A percentile compares a stretch with the other conserved stretches of the same genome.
Evolutionary conservation across 306 rosid species (phyloP).

Genomic region (Acmispon strigosus): DNA sequence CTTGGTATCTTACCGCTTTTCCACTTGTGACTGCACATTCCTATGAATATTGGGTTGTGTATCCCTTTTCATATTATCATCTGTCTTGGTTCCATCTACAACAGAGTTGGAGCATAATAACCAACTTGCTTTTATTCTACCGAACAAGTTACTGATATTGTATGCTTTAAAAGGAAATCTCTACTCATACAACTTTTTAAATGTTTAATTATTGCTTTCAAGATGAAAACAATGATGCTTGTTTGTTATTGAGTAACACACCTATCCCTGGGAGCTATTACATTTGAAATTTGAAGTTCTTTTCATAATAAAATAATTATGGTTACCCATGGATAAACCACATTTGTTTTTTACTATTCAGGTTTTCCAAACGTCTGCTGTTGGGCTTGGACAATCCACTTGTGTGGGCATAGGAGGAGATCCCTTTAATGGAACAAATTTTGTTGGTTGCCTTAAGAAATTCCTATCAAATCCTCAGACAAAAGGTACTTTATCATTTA

Average conservation of each 20-base stretch:
- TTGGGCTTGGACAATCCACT: constrained; percentile 99
- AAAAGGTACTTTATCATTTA: constrained; percentile 51
- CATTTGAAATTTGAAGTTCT: constrained; percentile 15
- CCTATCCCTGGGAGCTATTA: neutral
- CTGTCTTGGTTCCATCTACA: neutral
- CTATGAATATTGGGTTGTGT: neutral
- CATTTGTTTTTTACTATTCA: constrained; percentile 24
- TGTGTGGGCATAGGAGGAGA: constrained; percentile 99
- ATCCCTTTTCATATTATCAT: neutral
- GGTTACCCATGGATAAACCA: constrained; percentile 17
- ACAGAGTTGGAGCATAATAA: neutral
- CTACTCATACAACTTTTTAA: neutral
- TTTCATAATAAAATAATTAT: constrained; percentile 3
- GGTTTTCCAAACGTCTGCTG: constrained; percentile 98
- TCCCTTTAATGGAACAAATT: constrained; percentile 98
- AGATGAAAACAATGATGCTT: neutral
- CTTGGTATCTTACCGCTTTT: neutral
- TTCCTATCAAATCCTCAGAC: constrained; percentile 90
- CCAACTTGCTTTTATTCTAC: neutral
- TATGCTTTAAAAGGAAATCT: neutral
- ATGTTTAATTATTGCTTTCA: neutral
- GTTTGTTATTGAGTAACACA: constrained; percentile 3
- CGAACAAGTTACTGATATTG: neutral
- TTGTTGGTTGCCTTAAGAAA: constrained; percentile 84
- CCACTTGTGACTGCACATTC: neutral